Base-by-base conservation (phyloP, 2,329 filamentous ascomycete genomes). In the Penicillium sp. region DNA sequence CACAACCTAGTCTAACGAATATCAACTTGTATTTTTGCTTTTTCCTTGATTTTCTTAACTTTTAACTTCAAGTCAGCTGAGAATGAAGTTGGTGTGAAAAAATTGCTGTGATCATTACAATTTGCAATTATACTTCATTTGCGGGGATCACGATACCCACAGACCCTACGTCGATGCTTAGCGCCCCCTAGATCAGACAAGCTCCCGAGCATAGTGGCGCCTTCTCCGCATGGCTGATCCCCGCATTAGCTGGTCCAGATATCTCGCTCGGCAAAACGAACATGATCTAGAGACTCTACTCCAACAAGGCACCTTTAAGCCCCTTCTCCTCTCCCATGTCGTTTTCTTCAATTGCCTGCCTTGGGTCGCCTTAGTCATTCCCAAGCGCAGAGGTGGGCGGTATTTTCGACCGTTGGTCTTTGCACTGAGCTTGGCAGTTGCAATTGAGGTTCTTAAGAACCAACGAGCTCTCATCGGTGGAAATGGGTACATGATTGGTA, bases 401-500 rank as follows among this genome's bases (percentile, higher is more conserved):
- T 76, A 73, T 52, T 66, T 76, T 21, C 78, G 82, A 8, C 79
- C 76, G 47, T 60, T 79, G 2, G 69, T 79, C 1, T 84, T 81
- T 63, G 74, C 70, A 0, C 66, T 78, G 45, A 73, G 81, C 39
- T 63, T 78, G 10, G 73, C 66, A 4, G 72, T 80, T 50, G 76
- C 78, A n/a, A 59, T 71, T 14, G 81, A 79, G 63, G 71, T 71
- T 13, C 75, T 83, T 19, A 57, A 64, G 11, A 75, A 75, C 44
- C 79, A 77, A 44, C 78, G 81, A 59, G 79, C 78, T n/a, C 71
- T 80, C 8, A 75, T 77, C 26, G 74, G 83, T 22, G 82, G 78
- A 1, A 76, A 81, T 60, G 80, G 82, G 0, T 82, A 86, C 59
- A 81, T 81, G 14, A 71, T 85, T 16, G 85, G 85, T 0, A 62